Percentiles rank a stretch among this genome's conserved stretches.
Conservation (phyloP, 768 basidiomycete species). For the Pleurotus djamor region DNA sequence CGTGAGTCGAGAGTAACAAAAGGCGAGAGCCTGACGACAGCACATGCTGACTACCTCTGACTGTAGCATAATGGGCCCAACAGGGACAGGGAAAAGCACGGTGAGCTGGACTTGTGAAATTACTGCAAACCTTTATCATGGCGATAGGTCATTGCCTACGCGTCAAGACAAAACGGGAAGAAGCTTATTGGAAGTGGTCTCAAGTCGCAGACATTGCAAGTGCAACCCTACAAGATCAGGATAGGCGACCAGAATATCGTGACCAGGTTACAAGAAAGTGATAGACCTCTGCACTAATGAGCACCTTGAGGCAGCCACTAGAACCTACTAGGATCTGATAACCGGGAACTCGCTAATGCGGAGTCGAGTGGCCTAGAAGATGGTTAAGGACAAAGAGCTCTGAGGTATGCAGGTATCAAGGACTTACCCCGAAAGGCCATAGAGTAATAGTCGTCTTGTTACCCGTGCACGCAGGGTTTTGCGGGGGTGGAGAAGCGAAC, state of each 20-base stretch:
- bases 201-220: constrained; percentile 6
- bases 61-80: constrained; percentile 7
- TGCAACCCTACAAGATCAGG: background rate
- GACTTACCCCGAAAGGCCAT: constrained; percentile 47
- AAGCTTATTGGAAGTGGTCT: constrained; percentile 6
- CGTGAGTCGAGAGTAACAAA: constrained; percentile 2
- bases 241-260: background rate
- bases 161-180: background rate
- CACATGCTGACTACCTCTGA: background rate
- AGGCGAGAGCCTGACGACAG: background rate
- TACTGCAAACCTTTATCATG: background rate
- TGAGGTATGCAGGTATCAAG: background rate
- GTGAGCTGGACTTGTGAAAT: background rate
- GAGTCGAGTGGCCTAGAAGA: constrained; percentile 30
- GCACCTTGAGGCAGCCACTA: too few relatives aligned
- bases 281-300: too few relatives aligned
- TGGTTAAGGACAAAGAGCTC: background rate
- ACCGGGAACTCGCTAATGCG: constrained; percentile 42
- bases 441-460: constrained; percentile 38
- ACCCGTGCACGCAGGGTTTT: constrained; percentile 27
- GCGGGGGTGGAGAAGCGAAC: constrained; percentile 38
- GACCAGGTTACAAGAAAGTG: too few relatives aligned
- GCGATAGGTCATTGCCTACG: constrained; percentile 10
- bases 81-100: constrained; percentile 8
- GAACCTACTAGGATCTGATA: constrained; percentile 19